Evolutionary conservation across 1,284 basidiomycete genomes (phyloP).

Genomic region (Tremellales sp.): DNA sequence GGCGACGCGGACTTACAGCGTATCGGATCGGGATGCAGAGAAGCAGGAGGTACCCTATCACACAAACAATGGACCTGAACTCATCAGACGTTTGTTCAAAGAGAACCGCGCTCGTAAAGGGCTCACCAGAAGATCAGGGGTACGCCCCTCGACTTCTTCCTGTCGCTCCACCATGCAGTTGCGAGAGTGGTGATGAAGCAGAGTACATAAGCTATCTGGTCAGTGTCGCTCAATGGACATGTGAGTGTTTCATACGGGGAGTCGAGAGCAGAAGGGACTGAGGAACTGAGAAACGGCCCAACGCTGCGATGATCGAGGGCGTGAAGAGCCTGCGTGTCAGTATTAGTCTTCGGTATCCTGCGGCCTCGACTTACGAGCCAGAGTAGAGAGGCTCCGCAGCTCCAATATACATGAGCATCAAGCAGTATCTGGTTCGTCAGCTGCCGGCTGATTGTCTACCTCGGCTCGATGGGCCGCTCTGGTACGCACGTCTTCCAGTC

Average conservation of each 20-base stretch:
- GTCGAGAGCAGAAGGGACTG: conserved; percentile 49
- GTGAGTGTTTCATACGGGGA: conserved; percentile 21
- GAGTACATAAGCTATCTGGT: conserved; percentile 48
- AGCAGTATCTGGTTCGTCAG: too few relatives aligned
- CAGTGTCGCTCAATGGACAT: conserved; percentile 16
- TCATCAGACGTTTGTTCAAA: conserved; percentile 37
- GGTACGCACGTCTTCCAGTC: conserved; percentile 48
- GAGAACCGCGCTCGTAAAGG: conserved; percentile 49
- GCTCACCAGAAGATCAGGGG: conserved; percentile 51
- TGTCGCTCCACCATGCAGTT: conserved; percentile 48
- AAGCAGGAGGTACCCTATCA: conserved; percentile 50
- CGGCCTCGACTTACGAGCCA: conserved; percentile 3
- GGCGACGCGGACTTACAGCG: too few relatives aligned
- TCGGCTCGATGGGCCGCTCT: too few relatives aligned
- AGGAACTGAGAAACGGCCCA: conserved; percentile 45
- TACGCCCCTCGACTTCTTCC: conserved; percentile 40
- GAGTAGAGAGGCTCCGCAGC: conserved; percentile 47
- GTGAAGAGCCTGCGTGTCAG: conserved; percentile 46
- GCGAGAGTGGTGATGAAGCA: conserved; percentile 52
- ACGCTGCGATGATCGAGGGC: conserved; percentile 47
- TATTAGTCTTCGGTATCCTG: neutral
- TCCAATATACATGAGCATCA: conserved; percentile 48
- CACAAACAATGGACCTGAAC: conserved; percentile 37
- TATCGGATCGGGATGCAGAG: conserved; percentile 34
- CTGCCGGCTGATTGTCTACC: too few relatives aligned